Conservation (phyloP, 2,329 filamentous ascomycete genomes). For the Pyricularia pennisetigena region DNA sequence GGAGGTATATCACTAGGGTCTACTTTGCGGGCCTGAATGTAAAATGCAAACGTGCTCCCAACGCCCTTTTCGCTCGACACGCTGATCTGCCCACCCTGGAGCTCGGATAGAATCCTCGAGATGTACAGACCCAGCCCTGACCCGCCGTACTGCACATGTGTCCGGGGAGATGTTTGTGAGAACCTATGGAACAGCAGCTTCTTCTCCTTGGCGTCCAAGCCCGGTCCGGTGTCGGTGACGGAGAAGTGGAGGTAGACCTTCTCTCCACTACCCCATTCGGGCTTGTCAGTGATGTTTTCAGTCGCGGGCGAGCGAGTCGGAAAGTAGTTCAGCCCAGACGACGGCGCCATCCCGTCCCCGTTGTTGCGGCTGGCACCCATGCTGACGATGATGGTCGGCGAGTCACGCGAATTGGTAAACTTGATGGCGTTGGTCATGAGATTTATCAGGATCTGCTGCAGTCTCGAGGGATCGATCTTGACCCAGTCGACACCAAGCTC, state of each 20-base stretch:
- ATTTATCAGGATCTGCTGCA: conserved; percentile 73
- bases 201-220: conserved; percentile 61
- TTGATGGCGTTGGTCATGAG: conserved; percentile 75
- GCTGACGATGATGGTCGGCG: conserved; percentile 45
- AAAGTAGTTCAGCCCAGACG: conserved; percentile 49
- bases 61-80: conserved; percentile 57
- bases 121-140: conserved; percentile 74
- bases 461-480: conserved; percentile 61
- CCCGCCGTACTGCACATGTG: conserved; percentile 70
- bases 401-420: conserved; percentile 52
- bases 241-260: conserved; percentile 56
- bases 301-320: conserved; percentile 26
- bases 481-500: conserved; percentile 54
- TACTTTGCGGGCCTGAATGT: conserved; percentile 48
- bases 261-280: not conserved
- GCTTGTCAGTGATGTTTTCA: not conserved
- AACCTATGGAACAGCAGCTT: conserved; percentile 70
- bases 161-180: conserved; percentile 65
- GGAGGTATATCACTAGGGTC: not conserved
- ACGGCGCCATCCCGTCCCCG: conserved; percentile 25
- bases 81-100: conserved; percentile 73
- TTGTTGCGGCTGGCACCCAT: conserved; percentile 35
- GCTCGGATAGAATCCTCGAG: conserved; percentile 65
- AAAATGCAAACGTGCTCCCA: conserved; percentile 70
- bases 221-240: conserved; percentile 69